Evolutionary conservation across 768 basidiomycete genomes (phyloP).

Genomic region (Termitomyces sp.): DNA sequence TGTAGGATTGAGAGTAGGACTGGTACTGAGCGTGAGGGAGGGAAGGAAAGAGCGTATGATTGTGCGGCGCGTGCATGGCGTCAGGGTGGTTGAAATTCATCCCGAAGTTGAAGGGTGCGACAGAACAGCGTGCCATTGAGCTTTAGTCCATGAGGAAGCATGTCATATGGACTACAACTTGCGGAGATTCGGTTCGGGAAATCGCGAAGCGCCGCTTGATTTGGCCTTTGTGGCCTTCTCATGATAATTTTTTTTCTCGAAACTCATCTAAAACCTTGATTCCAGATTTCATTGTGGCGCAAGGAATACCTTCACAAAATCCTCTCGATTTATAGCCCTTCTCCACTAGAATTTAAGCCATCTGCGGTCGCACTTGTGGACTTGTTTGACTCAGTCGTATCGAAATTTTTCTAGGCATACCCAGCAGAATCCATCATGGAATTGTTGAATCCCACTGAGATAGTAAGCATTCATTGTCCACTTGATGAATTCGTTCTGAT

Average conservation of each 20-base stretch:
- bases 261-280: too few relatives aligned
- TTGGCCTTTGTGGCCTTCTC: neutral
- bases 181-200: too few relatives aligned
- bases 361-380: neutral
- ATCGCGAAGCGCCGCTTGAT: neutral
- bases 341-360: neutral
- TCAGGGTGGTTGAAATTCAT: constrained; percentile 8
- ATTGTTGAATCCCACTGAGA: neutral
- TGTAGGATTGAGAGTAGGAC: too few relatives aligned
- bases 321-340: neutral
- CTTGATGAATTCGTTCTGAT: neutral
- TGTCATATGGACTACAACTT: too few relatives aligned
- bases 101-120: constrained; percentile 40
- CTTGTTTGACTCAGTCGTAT: too few relatives aligned
- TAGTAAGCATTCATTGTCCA: neutral
- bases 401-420: neutral
- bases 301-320: neutral
- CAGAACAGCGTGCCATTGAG: constrained; percentile 72
- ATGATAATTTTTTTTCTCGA: too few relatives aligned
- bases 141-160: too few relatives aligned
- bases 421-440: neutral
- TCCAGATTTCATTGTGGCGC: neutral
- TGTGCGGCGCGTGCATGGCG: neutral
- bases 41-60: too few relatives aligned
- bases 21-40: neutral